A percentile compares a stretch with the other conserved stretches of the same genome.
phyloP scores from a whole-genome alignment of 345 rosid genomes.

The Arabidopsis thaliana region TAIR10.1 NC_003071.7:1282501-1283000 shows the following conservation, averaged over 20 bases:
- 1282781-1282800: slow-evolving; percentile 93
- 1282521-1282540: slow-evolving; percentile 95
- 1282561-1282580: slow-evolving; percentile 86
- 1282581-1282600: slow-evolving; percentile 92
- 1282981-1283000: slow-evolving; percentile 58
- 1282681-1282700: background rate
- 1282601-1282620: slow-evolving; percentile 85
- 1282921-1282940: slow-evolving; percentile 88
- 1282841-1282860: background rate
- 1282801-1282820: slow-evolving; percentile 82
- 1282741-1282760: slow-evolving; percentile 91
- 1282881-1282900: slow-evolving; percentile 28
- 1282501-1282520: slow-evolving; percentile 99
- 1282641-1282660: background rate
- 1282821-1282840: background rate
- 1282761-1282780: slow-evolving; percentile 99
- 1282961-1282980: slow-evolving; percentile 96
- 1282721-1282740: slow-evolving; percentile 99
- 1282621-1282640: slow-evolving; percentile 60
- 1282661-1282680: background rate
- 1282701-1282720: slow-evolving; percentile 60
- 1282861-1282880: background rate
- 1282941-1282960: slow-evolving; percentile 99
- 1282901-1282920: slow-evolving; percentile 94
- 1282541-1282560: slow-evolving; percentile 90